phyloP scores from a whole-genome alignment of 352 stramenopile genomes.

The Pythium aristosporum region DNA sequence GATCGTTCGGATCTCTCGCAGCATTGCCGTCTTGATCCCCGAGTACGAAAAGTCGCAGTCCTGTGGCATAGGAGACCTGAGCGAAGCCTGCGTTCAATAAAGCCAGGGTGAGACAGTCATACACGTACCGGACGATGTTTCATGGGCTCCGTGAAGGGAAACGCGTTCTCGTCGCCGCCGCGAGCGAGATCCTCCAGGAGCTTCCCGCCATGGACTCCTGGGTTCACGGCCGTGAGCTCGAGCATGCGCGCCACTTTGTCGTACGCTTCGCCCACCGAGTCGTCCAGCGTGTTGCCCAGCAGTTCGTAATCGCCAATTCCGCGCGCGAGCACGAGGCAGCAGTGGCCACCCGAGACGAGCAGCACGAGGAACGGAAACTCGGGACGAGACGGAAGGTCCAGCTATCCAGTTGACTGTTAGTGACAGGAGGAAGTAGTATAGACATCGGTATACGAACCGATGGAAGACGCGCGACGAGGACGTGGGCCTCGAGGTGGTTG shows the following conservation, averaged over 20 bases:
- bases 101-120: not conserved
- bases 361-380: slow-evolving; percentile 97
- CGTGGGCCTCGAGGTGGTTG: slow-evolving; percentile 98
- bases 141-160: slow-evolving; percentile 93
- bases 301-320: slow-evolving; percentile 93
- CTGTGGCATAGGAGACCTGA: slow-evolving; percentile 8
- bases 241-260: slow-evolving; percentile 98
- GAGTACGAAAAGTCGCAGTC: slow-evolving; percentile 98
- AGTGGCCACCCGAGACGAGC: slow-evolving; percentile 98
- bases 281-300: slow-evolving; percentile 96
- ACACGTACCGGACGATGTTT: slow-evolving; percentile 57
- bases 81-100: not conserved
- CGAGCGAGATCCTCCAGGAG: slow-evolving; percentile 93
- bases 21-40: slow-evolving; percentile 97
- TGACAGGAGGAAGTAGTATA: not conserved
- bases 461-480: slow-evolving; percentile 92
- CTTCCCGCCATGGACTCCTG: slow-evolving; percentile 84
- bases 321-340: slow-evolving; percentile 92
- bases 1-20: slow-evolving; percentile 70
- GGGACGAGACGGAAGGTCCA: slow-evolving; percentile 32
- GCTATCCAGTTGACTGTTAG: slow-evolving; percentile 20
- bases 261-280: slow-evolving; percentile 97
- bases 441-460: slow-evolving; percentile 32
- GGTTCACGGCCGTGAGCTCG: slow-evolving; percentile 60
- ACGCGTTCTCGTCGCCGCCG: slow-evolving; percentile 88